phyloP scores from a whole-genome alignment of 2,329 filamentous ascomycete species.

The Verticillium isaacii region DNA sequence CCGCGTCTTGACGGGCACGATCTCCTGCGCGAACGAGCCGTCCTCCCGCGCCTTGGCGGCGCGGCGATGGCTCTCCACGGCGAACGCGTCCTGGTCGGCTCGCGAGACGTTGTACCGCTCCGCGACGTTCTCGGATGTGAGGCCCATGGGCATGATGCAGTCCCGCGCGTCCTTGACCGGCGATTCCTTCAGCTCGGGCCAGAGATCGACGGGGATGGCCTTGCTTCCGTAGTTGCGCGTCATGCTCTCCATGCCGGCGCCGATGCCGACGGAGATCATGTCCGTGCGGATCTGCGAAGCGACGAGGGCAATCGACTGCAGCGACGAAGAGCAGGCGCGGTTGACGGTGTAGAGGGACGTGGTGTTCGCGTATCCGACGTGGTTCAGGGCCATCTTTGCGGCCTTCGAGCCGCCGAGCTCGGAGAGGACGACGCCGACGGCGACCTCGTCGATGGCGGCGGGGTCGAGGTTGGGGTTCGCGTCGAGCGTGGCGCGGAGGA shows the following conservation, averaged over 20 bases:
- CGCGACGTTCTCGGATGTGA: slow-evolving; percentile 87
- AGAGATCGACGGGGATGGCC: slow-evolving; percentile 80
- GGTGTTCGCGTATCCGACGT: slow-evolving; percentile 68
- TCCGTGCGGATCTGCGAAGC: slow-evolving; percentile 73
- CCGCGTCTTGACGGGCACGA: slow-evolving; percentile 71
- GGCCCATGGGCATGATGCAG: slow-evolving; percentile 91
- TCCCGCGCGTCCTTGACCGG: slow-evolving; percentile 67
- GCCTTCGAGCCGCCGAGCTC: slow-evolving; percentile 90
- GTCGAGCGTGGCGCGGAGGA: slow-evolving; percentile 62
- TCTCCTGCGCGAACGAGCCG: slow-evolving; percentile 73
- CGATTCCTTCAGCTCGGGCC: slow-evolving; percentile 66
- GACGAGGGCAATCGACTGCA: slow-evolving; percentile 71
- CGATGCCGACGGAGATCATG: slow-evolving; percentile 69
- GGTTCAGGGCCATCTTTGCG: slow-evolving; percentile 83
- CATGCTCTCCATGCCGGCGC: slow-evolving; percentile 95
- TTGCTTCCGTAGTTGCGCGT: slow-evolving; percentile 80
- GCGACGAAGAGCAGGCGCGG: slow-evolving; percentile 74
- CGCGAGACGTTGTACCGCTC: slow-evolving; percentile 67
- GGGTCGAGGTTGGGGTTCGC: slow-evolving; percentile 70
- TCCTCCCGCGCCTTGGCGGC: slow-evolving; percentile 65
- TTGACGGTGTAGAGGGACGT: slow-evolving; percentile 85
- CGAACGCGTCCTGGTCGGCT: slow-evolving; percentile 78
- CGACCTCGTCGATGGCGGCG: slow-evolving; percentile 69
- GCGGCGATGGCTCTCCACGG: slow-evolving; percentile 67
- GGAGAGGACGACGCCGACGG: slow-evolving; percentile 82